phyloP scores from a whole-genome alignment of 768 basidiomycete genomes.

The Tulasnella sp. region DNA sequence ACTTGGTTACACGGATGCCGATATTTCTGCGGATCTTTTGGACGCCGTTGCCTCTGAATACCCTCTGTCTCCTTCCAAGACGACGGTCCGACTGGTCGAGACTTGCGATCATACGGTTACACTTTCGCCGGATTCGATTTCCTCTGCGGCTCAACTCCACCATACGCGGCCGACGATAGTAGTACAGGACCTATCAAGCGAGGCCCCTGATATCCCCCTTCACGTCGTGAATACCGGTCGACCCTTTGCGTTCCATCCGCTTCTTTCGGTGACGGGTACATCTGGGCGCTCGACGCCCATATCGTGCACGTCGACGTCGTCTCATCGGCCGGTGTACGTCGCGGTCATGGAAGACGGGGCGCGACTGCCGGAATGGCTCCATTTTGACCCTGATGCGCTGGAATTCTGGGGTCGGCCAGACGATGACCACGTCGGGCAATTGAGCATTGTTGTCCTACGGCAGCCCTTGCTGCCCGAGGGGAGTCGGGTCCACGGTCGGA shows the following conservation, averaged over 20 bases:
- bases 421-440: not conserved
- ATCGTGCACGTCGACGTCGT: not conserved
- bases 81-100: not conserved
- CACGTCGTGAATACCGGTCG: not conserved
- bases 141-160: not conserved
- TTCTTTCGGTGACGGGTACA: not conserved
- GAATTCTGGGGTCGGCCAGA: not conserved
- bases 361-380: not conserved
- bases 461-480: not conserved
- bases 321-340: not conserved
- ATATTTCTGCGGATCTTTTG: not conserved
- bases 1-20: not conserved
- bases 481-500: not conserved
- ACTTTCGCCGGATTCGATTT: not conserved
- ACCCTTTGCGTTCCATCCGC: not conserved
- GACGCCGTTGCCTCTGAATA: not conserved
- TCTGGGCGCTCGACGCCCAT: slow-evolving; percentile 4
- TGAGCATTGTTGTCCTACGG: not conserved
- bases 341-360: not conserved
- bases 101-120: not conserved
- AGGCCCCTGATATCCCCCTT: not conserved
- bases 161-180: slow-evolving; percentile 3
- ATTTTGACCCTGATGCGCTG: not conserved
- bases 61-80: slow-evolving; percentile 1
- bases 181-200: not conserved